Conservation (phyloP, 306 rosid genomes). For the Ormosia emarginata region DNA sequence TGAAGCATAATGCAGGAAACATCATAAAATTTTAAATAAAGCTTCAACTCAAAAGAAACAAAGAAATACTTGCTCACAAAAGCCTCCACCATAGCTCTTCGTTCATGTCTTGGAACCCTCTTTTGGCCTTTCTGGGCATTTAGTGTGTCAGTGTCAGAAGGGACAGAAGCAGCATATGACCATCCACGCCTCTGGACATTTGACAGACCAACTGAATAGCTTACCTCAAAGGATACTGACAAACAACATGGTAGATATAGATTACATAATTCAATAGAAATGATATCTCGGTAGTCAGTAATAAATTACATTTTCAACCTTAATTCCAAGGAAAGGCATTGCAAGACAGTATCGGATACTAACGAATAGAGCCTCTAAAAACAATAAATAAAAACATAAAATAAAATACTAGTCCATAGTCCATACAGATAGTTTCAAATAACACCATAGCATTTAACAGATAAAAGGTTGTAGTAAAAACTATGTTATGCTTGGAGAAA, state of each 20-base stretch:
- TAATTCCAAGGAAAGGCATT: not conserved
- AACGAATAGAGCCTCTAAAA: not conserved
- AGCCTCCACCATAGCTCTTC: conserved; percentile 52
- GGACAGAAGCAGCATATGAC: conserved; percentile 42
- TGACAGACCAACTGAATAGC: conserved; percentile 15
- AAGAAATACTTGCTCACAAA: conserved; percentile 56
- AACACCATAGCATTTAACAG: not conserved
- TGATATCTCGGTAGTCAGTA: not conserved
- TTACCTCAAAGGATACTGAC: conserved; percentile 28
- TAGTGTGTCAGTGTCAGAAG: conserved; percentile 35
- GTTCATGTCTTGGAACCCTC: conserved; percentile 42
- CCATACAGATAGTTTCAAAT: not conserved
- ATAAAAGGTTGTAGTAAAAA: not conserved
- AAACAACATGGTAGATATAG: conserved; percentile 9
- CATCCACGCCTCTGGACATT: conserved; percentile 34
- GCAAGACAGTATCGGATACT: not conserved
- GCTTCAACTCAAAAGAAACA: conserved; percentile 1
- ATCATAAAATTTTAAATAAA: not conserved
- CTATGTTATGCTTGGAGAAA: not conserved
- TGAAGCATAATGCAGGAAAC: not conserved
- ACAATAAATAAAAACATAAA: not conserved
- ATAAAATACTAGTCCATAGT: not conserved
- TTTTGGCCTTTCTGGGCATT: conserved; percentile 21
- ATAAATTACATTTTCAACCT: conserved; percentile 1
- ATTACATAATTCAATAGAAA: conserved; percentile 11